phyloP scores from a whole-genome alignment of 2,329 filamentous ascomycete species.

The Thielaviopsis euricoi region DNA sequence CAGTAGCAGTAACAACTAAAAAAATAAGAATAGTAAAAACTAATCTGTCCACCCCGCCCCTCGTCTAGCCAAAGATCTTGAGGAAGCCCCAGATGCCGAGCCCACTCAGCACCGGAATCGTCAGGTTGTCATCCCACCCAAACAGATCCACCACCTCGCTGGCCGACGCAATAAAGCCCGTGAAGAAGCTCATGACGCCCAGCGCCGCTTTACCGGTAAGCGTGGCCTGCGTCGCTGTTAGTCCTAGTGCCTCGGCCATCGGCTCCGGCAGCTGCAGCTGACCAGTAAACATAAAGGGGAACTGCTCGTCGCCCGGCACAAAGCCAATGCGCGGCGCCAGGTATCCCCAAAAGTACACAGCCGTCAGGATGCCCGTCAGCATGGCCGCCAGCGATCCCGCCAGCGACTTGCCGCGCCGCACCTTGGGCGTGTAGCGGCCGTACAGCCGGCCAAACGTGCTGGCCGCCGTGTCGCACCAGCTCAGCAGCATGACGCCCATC shows the following conservation, averaged over 20 bases:
- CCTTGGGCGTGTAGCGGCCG: slow-evolving; percentile 71
- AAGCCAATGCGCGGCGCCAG: slow-evolving; percentile 53
- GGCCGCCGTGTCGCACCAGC: slow-evolving; percentile 96
- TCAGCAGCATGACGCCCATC: slow-evolving; percentile 75
- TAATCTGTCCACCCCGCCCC: background rate
- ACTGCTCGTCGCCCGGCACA: slow-evolving; percentile 50
- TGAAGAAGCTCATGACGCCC: slow-evolving; percentile 66
- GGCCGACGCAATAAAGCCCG: slow-evolving; percentile 72
- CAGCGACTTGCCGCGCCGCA: slow-evolving; percentile 78
- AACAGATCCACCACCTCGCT: slow-evolving; percentile 87
- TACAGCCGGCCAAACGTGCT: slow-evolving; percentile 85
- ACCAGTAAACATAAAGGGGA: slow-evolving; percentile 70
- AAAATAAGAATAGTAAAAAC: background rate
- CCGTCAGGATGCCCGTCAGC: slow-evolving; percentile 64
- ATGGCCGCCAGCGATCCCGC: slow-evolving; percentile 80
- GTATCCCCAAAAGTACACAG: slow-evolving; percentile 76
- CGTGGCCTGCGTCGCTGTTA: slow-evolving; percentile 39
- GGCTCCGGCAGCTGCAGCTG: slow-evolving; percentile 50
- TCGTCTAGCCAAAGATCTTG: slow-evolving; percentile 55
- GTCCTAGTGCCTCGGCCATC: slow-evolving; percentile 42
- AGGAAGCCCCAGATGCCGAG: slow-evolving; percentile 83
- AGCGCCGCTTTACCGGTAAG: slow-evolving; percentile 59
- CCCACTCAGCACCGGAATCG: slow-evolving; percentile 83
- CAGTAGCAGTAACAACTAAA: background rate
- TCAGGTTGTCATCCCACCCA: slow-evolving; percentile 93